Evolutionary conservation across 2,329 filamentous ascomycete genomes (phyloP).

Genomic region (Westerdykella ornata): DNA sequence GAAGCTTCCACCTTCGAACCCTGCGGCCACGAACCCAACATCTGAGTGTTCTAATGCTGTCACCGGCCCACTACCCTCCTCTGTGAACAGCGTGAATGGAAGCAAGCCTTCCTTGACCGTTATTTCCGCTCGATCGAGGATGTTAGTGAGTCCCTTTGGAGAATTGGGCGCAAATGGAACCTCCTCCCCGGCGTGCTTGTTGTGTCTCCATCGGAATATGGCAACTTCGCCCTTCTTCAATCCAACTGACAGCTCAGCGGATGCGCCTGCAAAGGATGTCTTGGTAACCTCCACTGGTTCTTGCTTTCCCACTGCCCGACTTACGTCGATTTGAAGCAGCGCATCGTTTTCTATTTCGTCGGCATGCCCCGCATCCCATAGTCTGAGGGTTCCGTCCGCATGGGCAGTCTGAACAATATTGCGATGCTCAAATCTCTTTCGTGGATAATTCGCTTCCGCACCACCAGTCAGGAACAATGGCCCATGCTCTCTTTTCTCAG

Average conservation of each 20-base stretch:
- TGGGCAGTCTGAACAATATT: slow-evolving; percentile 84
- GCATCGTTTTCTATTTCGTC: slow-evolving; percentile 87
- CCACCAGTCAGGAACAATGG: slow-evolving; percentile 75
- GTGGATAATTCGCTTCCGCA: slow-evolving; percentile 59
- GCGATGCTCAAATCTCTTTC: slow-evolving; percentile 72
- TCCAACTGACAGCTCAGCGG: slow-evolving; percentile 79
- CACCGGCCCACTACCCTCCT: slow-evolving; percentile 73
- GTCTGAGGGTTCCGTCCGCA: slow-evolving; percentile 79
- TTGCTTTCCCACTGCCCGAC: slow-evolving; percentile 71
- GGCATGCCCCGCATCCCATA: slow-evolving; percentile 88
- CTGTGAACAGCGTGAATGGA: slow-evolving; percentile 73
- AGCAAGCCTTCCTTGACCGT: slow-evolving; percentile 71
- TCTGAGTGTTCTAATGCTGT: slow-evolving; percentile 79
- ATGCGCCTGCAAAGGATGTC: slow-evolving; percentile 73
- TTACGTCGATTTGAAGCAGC: slow-evolving; percentile 79
- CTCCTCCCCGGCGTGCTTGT: slow-evolving; percentile 63
- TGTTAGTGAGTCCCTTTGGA: slow-evolving; percentile 58
- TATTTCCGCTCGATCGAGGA: slow-evolving; percentile 65
- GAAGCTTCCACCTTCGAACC: slow-evolving; percentile 74
- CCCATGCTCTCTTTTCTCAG: slow-evolving; percentile 73
- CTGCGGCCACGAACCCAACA: slow-evolving; percentile 83
- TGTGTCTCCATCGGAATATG: slow-evolving; percentile 81
- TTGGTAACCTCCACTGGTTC: slow-evolving; percentile 68
- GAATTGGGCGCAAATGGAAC: slow-evolving; percentile 46
- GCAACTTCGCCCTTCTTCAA: slow-evolving; percentile 76